A percentile compares a stretch with the other conserved stretches of the same genome.
Conservation (phyloP, 2,329 filamentous ascomycete genomes). For the Alternaria arbusti region DNA sequence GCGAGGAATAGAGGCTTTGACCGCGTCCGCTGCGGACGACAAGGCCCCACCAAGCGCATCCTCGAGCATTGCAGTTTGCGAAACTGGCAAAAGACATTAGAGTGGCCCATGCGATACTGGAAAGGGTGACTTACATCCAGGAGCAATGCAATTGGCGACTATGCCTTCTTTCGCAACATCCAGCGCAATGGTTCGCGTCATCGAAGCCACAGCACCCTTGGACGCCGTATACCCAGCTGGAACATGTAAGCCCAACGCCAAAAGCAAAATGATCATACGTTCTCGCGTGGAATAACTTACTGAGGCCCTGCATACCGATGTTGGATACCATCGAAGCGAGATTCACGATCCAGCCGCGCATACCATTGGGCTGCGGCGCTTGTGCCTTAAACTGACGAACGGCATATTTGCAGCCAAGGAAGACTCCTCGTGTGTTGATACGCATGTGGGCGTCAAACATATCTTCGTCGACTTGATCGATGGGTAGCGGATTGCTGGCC, state of each 20-base stretch:
- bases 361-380: conserved; percentile 30
- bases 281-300: conserved; percentile 31
- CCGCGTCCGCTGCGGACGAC: conserved; percentile 13
- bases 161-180: conserved; percentile 52
- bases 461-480: conserved; percentile 14
- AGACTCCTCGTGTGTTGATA: conserved; percentile 48
- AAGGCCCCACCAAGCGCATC: conserved; percentile 18
- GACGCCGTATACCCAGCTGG: conserved; percentile 54
- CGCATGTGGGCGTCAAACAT: conserved; percentile 47
- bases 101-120: not conserved
- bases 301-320: conserved; percentile 34
- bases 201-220: conserved; percentile 55
- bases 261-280: not conserved
- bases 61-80: conserved; percentile 43
- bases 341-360: conserved; percentile 50
- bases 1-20: conserved; percentile 16
- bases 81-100: conserved; percentile 25
- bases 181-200: conserved; percentile 56
- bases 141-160: conserved; percentile 29
- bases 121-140: not conserved
- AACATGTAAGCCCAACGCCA: not conserved
- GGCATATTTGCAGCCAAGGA: conserved; percentile 50
- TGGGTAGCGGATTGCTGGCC: not conserved
- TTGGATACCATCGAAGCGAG: conserved; percentile 39
- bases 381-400: conserved; percentile 48